Evolutionary conservation across 805 yeast species (phyloP), one percentile per base, ranked within the genome.

Genomic region (Candida broadrunensis): DNA sequence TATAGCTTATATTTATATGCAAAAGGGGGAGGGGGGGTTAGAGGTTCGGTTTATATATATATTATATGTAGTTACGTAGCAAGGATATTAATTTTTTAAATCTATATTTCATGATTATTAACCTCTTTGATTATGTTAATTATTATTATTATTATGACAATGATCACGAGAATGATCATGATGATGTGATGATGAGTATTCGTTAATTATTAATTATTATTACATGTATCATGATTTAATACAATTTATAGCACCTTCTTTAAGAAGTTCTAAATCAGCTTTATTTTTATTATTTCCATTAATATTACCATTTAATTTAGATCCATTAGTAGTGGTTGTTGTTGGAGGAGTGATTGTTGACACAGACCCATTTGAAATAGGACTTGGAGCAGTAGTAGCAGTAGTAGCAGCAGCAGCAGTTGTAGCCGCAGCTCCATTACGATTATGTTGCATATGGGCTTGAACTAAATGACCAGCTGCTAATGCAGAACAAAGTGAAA

Each of bases 401-500:
- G 56, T 50, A 6, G 48, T 42, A 43, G 59, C 37, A n/a, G 52
- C 41, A 24, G 61, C 50, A 12, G 66, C 53, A 3, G 66, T 56
- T 12, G 63, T 51, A 4, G 78, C 64, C 12, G 77, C 65, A 30
- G 75, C 75, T 43, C 74, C 75, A 40, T 80, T 76, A 65, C 99
- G 83, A 73, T 93, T 93, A 60, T 85, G 97, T 44, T 81, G 82
- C 99, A 93, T 93, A 66, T 93, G 99, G 51, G 96, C 85, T 72
- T 88, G 95, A 29, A 93, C 99, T 54, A 93, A 77, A 68, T 93
- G 99, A 36, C 99, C 99, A 21, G 98, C 98, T 8, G 98, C 98
- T 50, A 93, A 78, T 1, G 99, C 99, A 36, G 97, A 78, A 68
- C 96, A 85, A 52, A 93, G 76, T 2, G 98, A 91, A 42, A 93